These are phyloP conservation scores for Phaffomyces thermotolerans DNA, from an alignment of 805 yeast species.

Conservation along the genomic window DNA sequence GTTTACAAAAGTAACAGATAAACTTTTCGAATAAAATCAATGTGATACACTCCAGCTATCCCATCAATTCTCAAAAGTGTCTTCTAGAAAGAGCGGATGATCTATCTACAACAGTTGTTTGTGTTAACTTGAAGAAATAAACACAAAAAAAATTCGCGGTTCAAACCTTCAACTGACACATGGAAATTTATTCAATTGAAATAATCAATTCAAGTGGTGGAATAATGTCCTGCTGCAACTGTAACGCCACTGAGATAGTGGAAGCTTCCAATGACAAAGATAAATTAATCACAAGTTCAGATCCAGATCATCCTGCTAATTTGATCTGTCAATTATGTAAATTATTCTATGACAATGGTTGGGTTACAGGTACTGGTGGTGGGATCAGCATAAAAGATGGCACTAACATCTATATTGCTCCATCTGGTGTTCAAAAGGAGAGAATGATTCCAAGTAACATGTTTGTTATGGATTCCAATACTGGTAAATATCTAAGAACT, in stretches of 20 bases:
- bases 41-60: too few species aligned
- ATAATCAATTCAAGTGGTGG: not conserved
- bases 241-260: not conserved
- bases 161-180: not conserved
- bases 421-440: slow-evolving; percentile 96
- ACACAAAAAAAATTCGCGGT: too few species aligned
- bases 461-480: slow-evolving; percentile 62
- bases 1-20: too few species aligned
- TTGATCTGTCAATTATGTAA: slow-evolving; percentile 77
- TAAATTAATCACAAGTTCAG: slow-evolving; percentile 16
- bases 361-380: slow-evolving; percentile 97
- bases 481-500: slow-evolving; percentile 44
- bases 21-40: too few species aligned
- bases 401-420: slow-evolving; percentile 66
- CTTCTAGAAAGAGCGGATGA: too few species aligned
- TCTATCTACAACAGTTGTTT: too few species aligned
- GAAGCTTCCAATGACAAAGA: slow-evolving; percentile 7
- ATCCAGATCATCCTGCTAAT: slow-evolving; percentile 55
- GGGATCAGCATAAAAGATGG: slow-evolving; percentile 70
- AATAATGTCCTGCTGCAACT: not conserved
- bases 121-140: too few species aligned
- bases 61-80: too few species aligned
- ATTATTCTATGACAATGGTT: slow-evolving; percentile 68
- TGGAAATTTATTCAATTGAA: too few species aligned
- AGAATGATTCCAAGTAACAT: slow-evolving; percentile 73